These are phyloP conservation scores for Alternaria sp. DNA, from an alignment of 2,329 filamentous ascomycete genomes.

Conservation along the genomic window DNA sequence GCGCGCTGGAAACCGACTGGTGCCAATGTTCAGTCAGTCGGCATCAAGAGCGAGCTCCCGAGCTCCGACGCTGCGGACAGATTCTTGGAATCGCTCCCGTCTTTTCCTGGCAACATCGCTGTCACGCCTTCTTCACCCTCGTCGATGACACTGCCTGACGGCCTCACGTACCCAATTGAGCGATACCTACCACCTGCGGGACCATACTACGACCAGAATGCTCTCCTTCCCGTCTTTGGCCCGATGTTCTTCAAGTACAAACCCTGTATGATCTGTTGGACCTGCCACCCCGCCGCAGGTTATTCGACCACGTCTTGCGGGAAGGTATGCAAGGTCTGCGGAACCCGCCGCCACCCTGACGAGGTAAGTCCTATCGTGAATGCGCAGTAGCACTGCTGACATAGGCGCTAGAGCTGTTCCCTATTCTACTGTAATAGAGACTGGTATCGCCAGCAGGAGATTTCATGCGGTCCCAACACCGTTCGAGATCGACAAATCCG, in stretches of 20 bases:
- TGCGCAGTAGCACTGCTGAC: background rate
- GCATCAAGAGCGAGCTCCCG: background rate
- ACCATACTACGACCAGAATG: background rate
- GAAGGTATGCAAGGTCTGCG: background rate
- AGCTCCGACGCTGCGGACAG: background rate
- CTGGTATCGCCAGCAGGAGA: background rate
- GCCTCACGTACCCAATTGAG: background rate
- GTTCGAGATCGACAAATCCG: background rate
- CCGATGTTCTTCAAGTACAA: background rate
- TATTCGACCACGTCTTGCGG: background rate
- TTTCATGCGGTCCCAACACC: background rate
- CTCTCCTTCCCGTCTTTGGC: background rate
- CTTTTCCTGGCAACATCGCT: background rate
- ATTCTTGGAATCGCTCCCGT: background rate
- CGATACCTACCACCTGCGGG: background rate
- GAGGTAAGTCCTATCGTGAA: background rate
- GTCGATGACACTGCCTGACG: background rate
- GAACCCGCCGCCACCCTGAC: background rate
- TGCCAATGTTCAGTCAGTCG: background rate
- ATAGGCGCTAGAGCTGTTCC: background rate
- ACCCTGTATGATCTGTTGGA: background rate
- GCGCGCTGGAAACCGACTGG: background rate
- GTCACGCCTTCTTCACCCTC: background rate
- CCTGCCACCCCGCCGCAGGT: background rate
- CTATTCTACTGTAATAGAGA: background rate